phyloP scores from a whole-genome alignment of 768 basidiomycete species.

The Russula abietina region DNA sequence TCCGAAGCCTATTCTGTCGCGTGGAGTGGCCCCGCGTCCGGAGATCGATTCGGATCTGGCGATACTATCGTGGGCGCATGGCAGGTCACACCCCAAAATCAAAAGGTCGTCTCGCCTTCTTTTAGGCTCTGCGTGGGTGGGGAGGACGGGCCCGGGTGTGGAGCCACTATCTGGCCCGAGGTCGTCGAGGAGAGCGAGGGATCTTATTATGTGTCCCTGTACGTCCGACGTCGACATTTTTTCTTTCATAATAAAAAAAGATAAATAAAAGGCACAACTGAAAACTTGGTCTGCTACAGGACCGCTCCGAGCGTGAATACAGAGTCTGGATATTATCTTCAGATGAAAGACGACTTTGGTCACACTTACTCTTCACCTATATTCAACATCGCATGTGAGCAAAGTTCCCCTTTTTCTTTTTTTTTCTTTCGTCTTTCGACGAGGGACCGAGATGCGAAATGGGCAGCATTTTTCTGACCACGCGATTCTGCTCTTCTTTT shows the following conservation, averaged over 20 bases:
- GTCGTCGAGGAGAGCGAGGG: constrained; percentile 28
- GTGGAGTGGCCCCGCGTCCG: constrained; percentile 30
- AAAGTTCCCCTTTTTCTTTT: not conserved
- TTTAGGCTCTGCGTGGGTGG: constrained; percentile 32
- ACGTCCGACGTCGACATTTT: not conserved
- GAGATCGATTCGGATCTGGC: constrained; percentile 29
- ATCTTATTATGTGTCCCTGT: constrained; percentile 29
- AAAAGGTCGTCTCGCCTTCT: constrained; percentile 31
- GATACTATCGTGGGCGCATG: constrained; percentile 33
- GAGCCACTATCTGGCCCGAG: constrained; percentile 29
- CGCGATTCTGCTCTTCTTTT: not conserved
- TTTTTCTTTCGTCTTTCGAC: not conserved
- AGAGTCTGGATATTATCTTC: constrained; percentile 27
- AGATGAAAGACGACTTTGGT: constrained; percentile 32
- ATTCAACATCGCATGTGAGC: constrained; percentile 32
- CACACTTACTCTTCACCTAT: constrained; percentile 28
- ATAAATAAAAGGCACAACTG: not conserved
- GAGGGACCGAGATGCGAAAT: not conserved
- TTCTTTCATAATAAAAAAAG: constrained; percentile 2
- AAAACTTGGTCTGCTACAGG: constrained; percentile 9
- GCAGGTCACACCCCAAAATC: constrained; percentile 24
- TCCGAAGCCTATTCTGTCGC: constrained; percentile 20
- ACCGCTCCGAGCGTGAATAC: constrained; percentile 28
- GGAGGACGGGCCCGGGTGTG: constrained; percentile 26
- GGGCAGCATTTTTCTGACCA: not conserved